phyloP scores from a whole-genome alignment of 2,329 filamentous ascomycete species.

The Diaporthe ampelina region DNA sequence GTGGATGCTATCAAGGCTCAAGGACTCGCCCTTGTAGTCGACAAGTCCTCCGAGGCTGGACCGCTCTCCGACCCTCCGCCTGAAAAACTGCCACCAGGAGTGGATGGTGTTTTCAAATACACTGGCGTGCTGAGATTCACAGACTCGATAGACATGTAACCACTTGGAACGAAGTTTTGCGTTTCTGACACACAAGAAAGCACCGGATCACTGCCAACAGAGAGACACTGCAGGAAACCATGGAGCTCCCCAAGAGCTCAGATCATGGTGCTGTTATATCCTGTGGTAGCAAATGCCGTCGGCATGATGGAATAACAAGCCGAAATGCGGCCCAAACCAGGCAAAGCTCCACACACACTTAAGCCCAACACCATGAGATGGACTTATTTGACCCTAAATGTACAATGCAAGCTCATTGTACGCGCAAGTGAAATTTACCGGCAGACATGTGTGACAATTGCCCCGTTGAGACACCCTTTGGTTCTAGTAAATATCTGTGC shows the following conservation, averaged over 20 bases:
- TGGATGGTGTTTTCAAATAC: conserved; percentile 87
- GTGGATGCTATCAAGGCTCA: conserved; percentile 95
- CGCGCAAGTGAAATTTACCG: neutral
- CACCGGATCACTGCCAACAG: too few relatives aligned
- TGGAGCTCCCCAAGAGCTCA: conserved; percentile 1
- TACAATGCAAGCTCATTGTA: neutral
- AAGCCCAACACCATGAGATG: neutral
- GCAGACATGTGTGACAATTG: neutral
- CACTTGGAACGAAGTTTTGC: neutral
- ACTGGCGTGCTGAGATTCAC: conserved; percentile 94
- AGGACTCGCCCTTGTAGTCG: conserved; percentile 90
- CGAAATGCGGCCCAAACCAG: neutral
- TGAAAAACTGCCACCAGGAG: conserved; percentile 77
- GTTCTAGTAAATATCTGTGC: neutral
- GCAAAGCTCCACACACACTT: neutral
- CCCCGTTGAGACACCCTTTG: neutral
- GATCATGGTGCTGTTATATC: neutral
- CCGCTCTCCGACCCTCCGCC: conserved; percentile 65
- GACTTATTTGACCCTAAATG: neutral
- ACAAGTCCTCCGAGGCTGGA: conserved; percentile 76
- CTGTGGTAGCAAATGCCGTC: neutral
- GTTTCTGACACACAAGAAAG: too few relatives aligned
- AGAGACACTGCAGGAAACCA: neutral
- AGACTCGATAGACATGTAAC: conserved; percentile 84
- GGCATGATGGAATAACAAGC: neutral